A percentile compares a stretch with the other conserved stretches of the same genome.
Conservation (phyloP, 2,329 filamentous ascomycete genomes). For the Onygena corvina region DNA sequence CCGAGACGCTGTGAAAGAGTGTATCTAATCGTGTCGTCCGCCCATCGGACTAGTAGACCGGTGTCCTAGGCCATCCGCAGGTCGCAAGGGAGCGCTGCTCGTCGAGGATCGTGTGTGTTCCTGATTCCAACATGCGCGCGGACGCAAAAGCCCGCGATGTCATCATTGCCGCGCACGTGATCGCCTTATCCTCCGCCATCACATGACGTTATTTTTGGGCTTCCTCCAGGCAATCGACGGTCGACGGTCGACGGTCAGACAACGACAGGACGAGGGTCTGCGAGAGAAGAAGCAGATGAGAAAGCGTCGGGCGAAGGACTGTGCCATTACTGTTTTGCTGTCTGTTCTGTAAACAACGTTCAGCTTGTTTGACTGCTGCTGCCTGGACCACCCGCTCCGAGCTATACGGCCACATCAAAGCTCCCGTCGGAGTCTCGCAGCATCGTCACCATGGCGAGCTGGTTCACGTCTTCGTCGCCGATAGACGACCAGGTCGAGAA, state of each 20-base stretch:
- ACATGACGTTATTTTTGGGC: constrained; percentile 1
- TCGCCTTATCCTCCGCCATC: background rate
- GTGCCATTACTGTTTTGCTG: background rate
- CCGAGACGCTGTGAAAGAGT: background rate
- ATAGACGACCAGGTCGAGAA: constrained; percentile 95
- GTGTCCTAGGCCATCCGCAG: background rate
- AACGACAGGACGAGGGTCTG: no score
- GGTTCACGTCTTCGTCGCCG: constrained; percentile 86
- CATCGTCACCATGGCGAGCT: constrained; percentile 70
- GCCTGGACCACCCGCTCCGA: background rate
- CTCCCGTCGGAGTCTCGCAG: background rate
- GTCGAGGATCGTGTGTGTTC: background rate
- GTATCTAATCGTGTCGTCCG: background rate
- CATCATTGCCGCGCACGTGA: background rate
- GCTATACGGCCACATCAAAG: background rate
- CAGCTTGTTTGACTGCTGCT: background rate
- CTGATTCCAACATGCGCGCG: background rate
- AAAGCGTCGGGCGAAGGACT: background rate
- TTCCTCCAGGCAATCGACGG: constrained; percentile 1
- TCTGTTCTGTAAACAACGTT: background rate
- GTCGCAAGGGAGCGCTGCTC: background rate
- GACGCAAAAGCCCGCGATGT: no score
- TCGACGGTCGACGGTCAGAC: no score
- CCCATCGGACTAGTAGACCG: background rate
- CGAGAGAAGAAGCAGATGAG: background rate